phyloP scores from a whole-genome alignment of 208 protist genomes.

The Acanthamoeba castellanii region DNA sequence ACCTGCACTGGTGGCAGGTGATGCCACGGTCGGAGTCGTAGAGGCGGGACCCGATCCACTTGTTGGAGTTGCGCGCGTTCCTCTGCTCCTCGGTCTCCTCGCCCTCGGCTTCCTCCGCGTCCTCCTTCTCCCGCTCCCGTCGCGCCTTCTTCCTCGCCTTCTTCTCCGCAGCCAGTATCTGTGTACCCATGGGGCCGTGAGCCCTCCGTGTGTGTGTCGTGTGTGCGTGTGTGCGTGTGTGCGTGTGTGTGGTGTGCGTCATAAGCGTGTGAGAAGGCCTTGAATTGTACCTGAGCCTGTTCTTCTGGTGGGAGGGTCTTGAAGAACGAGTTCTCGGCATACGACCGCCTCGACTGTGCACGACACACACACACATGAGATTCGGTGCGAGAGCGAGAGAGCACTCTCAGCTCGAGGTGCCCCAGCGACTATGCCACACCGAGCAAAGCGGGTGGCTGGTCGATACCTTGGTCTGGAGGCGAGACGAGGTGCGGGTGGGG shows the following conservation, averaged over 20 bases:
- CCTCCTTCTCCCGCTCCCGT: background rate
- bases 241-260: background rate
- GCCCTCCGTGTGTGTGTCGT: background rate
- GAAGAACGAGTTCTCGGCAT: slow-evolving; percentile 61
- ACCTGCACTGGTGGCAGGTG: slow-evolving; percentile 65
- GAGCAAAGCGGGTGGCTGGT: background rate
- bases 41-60: slow-evolving; percentile 27
- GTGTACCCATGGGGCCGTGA: background rate
- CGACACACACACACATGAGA: background rate
- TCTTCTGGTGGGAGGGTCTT: background rate
- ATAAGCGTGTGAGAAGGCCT: no score
- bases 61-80: background rate
- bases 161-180: background rate
- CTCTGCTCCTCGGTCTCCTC: background rate
- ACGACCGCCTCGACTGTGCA: background rate
- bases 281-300: slow-evolving; percentile 1
- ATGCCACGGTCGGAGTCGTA: slow-evolving; percentile 42
- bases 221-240: background rate
- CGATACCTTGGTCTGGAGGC: slow-evolving; percentile 26
- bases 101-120: background rate
- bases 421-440: background rate
- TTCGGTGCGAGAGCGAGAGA: no score
- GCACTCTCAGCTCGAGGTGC: background rate
- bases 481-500: slow-evolving; percentile 29
- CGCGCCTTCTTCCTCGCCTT: slow-evolving; percentile 29